A percentile compares a stretch with the other conserved stretches of the same genome.
These are phyloP conservation scores for Tranzscheliella williamsii DNA, from an alignment of 1,284 basidiomycete species.

Conservation along the genomic window DNA sequence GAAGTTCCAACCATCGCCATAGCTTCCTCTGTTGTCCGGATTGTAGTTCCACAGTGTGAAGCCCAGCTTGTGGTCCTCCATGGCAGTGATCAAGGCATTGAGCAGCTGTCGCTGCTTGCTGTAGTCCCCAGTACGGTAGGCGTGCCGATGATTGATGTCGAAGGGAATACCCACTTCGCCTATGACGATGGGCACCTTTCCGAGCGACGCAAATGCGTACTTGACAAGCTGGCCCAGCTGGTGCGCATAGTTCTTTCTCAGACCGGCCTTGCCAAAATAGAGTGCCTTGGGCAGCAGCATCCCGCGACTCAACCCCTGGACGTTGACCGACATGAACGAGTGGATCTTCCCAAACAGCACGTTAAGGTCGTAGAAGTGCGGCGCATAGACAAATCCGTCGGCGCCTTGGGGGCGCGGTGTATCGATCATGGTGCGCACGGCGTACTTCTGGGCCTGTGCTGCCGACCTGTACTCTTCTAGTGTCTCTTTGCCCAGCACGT, in stretches of 20 bases:
- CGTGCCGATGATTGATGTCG: constrained; percentile 51
- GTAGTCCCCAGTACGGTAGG: constrained; percentile 69
- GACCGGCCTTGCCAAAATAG: constrained; percentile 48
- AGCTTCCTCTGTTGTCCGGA: constrained; percentile 75
- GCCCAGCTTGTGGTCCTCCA: constrained; percentile 55
- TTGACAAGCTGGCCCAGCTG: constrained; percentile 40
- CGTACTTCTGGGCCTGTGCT: constrained; percentile 33
- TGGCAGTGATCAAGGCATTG: constrained; percentile 57
- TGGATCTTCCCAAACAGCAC: constrained; percentile 55
- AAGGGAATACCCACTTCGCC: constrained; percentile 58
- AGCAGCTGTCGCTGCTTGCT: constrained; percentile 60
- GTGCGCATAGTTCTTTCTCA: constrained; percentile 36
- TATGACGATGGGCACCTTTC: constrained; percentile 47
- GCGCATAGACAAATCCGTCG: constrained; percentile 43
- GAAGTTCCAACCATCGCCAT: constrained; percentile 91
- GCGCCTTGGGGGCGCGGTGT: constrained; percentile 34
- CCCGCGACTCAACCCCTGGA: constrained; percentile 54
- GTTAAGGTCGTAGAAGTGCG: constrained; percentile 60
- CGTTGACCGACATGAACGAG: constrained; percentile 52
- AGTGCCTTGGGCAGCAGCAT: constrained; percentile 49
- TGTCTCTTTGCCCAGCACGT: too few relatives aligned
- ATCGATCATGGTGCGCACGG: constrained; percentile 29
- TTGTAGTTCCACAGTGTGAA: constrained; percentile 87
- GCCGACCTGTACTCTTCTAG: constrained; percentile 13
- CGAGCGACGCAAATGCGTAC: constrained; percentile 39